Conservation (phyloP, 768 basidiomycete genomes). For the Hygrophorus pudorinus region DNA sequence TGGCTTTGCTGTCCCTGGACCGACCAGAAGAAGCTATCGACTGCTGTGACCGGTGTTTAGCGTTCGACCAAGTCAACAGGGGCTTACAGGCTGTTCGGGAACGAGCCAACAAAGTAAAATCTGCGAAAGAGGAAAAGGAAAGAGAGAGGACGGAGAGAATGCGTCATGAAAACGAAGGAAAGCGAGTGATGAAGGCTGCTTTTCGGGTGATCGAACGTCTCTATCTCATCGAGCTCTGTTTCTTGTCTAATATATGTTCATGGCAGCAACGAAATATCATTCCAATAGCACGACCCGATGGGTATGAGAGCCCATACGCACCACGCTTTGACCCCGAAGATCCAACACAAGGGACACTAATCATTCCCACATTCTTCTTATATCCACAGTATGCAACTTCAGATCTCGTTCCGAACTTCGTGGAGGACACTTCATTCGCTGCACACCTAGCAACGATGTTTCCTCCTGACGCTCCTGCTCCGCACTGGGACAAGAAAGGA, state of each 20-base stretch:
- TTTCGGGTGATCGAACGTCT: slow-evolving; percentile 43
- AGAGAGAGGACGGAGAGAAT: slow-evolving; percentile 39
- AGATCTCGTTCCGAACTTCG: slow-evolving; percentile 80
- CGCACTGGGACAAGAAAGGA: slow-evolving; percentile 65
- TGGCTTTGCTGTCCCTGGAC: slow-evolving; percentile 66
- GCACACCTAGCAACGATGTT: slow-evolving; percentile 78
- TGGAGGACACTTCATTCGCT: slow-evolving; percentile 75
- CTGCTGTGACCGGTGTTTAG: slow-evolving; percentile 61
- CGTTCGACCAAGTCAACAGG: slow-evolving; percentile 47
- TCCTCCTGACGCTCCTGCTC: slow-evolving; percentile 53
- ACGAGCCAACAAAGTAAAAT: slow-evolving; percentile 35
- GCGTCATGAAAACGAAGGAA: slow-evolving; percentile 40
- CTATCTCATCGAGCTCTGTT: too few species aligned
- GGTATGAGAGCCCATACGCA: slow-evolving; percentile 43
- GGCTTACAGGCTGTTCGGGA: slow-evolving; percentile 40
- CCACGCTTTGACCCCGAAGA: slow-evolving; percentile 65
- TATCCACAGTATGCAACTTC: slow-evolving; percentile 87
- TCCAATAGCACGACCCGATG: slow-evolving; percentile 39
- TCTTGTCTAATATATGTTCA: not conserved
- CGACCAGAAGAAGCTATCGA: slow-evolving; percentile 77
- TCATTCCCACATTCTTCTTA: slow-evolving; percentile 86
- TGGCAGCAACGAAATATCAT: slow-evolving; percentile 67
- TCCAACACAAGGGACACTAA: slow-evolving; percentile 43
- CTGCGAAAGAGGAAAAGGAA: slow-evolving; percentile 41
- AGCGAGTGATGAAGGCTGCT: slow-evolving; percentile 43